Base-by-base conservation (phyloP, 768 basidiomycete species). In the Boletus subparvulus region DNA sequence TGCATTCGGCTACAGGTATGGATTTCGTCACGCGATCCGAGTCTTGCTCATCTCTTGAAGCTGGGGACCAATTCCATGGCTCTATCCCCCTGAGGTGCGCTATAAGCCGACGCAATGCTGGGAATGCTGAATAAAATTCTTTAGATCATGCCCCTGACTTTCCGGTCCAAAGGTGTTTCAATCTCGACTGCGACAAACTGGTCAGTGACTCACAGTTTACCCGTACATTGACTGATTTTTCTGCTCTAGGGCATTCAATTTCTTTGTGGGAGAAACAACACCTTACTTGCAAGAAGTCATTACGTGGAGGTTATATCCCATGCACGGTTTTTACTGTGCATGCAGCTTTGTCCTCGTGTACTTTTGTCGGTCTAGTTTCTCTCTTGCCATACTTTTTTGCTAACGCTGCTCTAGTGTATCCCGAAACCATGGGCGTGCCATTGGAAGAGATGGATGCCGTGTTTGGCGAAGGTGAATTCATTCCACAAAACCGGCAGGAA, bases 91-190 rank as follows among this genome's bases (percentile, higher is more conserved):
- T n/a, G 91, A 92, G 77, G 90, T 89, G 45, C 50, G 41, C 39
- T 73, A 57, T 59, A 1, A 21, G 4, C 24, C 49, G 13, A 32
- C 21, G 6, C 5, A 8, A 16, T n/a, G 11, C 19, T 37, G 46
- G 26, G 47, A 47, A 32, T 36, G 14, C 43, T 57, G 17, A 55
- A 56, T 48, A 6, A 45, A 50, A 59, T 44, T n/a, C 35, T 28
- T 24, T 60, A 90, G 87, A 96, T 98, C 69, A 88, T 98, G 83
- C 94, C 94, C 12, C 78, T 94, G 42, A 79, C 86, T 17, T 83
- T 95, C 65, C 84, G 96, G 39, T 94, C 93, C 12, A 97, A 97
- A 75, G 95, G 94, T n/a, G 94, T 97, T 24, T 95, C 92, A 8
- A 65, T 97, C 35, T 96, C 93, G 0, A 97, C 95, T 6, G 93